phyloP scores from a whole-genome alignment of 257 asterid species.

The Solanum sejunctum region DNA sequence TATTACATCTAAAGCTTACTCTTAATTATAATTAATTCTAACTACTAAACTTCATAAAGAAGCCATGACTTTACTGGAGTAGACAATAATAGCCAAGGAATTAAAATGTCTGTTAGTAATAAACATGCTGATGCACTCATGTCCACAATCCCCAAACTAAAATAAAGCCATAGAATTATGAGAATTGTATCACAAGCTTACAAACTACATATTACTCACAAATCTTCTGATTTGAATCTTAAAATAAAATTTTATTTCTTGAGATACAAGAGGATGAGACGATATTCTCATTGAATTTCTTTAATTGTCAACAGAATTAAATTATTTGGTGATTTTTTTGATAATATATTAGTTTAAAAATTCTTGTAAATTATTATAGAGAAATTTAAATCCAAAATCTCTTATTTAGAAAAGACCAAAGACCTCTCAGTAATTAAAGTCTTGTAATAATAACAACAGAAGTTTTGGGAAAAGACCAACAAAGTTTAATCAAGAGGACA shows the following conservation, averaged over 20 bases:
- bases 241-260: too few species aligned
- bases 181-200: background rate
- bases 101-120: background rate
- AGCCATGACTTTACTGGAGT: background rate
- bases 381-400: too few species aligned
- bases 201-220: background rate
- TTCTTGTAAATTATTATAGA: too few species aligned
- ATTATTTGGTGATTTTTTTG: too few species aligned
- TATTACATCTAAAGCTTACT: background rate
- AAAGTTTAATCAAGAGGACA: too few species aligned
- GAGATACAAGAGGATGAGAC: too few species aligned
- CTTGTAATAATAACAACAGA: too few species aligned
- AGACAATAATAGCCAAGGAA: background rate
- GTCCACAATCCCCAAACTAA: background rate
- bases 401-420: too few species aligned
- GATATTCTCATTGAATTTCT: background rate
- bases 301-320: too few species aligned
- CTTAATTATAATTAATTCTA: background rate
- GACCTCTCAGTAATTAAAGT: too few species aligned
- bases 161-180: background rate
- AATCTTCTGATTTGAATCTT: background rate
- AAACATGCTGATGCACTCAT: background rate
- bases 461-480: too few species aligned
- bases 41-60: background rate
- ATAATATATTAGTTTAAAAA: too few species aligned